These are phyloP conservation scores for Pseudocercospora cruenta DNA, from an alignment of 2,329 filamentous ascomycete species.

Conservation along the genomic window DNA sequence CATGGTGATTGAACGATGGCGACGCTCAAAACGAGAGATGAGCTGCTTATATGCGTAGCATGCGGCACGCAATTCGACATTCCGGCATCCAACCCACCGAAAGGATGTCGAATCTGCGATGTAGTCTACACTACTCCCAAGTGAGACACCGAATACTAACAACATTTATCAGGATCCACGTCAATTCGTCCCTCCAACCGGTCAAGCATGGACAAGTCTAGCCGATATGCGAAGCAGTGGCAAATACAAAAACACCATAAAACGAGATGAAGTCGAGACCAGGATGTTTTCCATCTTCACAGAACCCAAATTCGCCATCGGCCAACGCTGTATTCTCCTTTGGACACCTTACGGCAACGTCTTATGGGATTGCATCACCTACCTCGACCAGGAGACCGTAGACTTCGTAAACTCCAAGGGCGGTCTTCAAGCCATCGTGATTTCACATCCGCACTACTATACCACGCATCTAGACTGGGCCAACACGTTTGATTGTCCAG, in stretches of 20 bases:
- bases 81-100: slow-evolving; percentile 52
- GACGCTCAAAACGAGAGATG: slow-evolving; percentile 27
- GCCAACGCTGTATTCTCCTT: slow-evolving; percentile 72
- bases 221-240: slow-evolving; percentile 35
- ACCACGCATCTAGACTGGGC: slow-evolving; percentile 77
- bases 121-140: slow-evolving; percentile 44
- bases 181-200: slow-evolving; percentile 67
- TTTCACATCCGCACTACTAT: slow-evolving; percentile 76
- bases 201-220: slow-evolving; percentile 70
- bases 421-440: slow-evolving; percentile 68
- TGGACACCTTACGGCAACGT: slow-evolving; percentile 69
- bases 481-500: slow-evolving; percentile 66
- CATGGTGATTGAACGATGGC: not conserved
- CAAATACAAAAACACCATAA: slow-evolving; percentile 59
- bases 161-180: slow-evolving; percentile 55
- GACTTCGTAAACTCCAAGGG: slow-evolving; percentile 62
- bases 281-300: slow-evolving; percentile 52
- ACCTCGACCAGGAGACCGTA: slow-evolving; percentile 68
- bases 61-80: slow-evolving; percentile 72
- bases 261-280: slow-evolving; percentile 50
- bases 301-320: slow-evolving; percentile 65
- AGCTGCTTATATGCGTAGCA: slow-evolving; percentile 65
- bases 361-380: slow-evolving; percentile 77
- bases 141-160: not conserved
- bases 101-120: slow-evolving; percentile 71